These are phyloP conservation scores for Prunus armeniaca DNA, from an alignment of 306 rosid species.

Conservation along the genomic window DNA sequence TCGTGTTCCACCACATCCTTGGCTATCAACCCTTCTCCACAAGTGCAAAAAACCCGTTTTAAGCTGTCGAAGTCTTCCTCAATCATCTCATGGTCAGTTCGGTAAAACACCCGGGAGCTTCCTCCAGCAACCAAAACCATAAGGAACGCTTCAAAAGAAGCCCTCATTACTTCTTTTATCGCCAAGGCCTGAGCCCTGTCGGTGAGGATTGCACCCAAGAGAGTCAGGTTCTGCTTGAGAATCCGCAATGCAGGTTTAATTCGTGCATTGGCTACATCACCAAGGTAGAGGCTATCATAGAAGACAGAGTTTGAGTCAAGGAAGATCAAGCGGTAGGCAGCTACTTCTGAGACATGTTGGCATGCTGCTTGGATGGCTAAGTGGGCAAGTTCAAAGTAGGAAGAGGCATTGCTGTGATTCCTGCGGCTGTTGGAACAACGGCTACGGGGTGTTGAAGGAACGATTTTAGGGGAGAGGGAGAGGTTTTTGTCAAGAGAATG, in stretches of 20 bases:
- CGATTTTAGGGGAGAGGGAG: conserved; percentile 31
- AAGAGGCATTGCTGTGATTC: conserved; percentile 20
- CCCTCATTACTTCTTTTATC: conserved; percentile 78
- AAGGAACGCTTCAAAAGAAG: conserved; percentile 81
- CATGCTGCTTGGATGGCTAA: conserved; percentile 54
- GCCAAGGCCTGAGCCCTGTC: conserved; percentile 82
- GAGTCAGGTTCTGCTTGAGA: conserved; percentile 71
- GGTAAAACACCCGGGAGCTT: conserved; percentile 50
- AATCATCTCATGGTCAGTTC: conserved; percentile 57
- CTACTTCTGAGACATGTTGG: conserved; percentile 81
- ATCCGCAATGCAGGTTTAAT: conserved; percentile 69
- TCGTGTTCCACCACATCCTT: conserved; percentile 74
- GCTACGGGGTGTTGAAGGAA: conserved; percentile 37
- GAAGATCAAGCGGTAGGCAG: conserved; percentile 82
- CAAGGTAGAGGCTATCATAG: conserved; percentile 65
- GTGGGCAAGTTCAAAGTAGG: conserved; percentile 57
- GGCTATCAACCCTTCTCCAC: conserved; percentile 78
- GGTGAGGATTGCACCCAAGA: conserved; percentile 56
- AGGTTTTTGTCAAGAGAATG: conserved; percentile 60
- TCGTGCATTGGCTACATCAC: conserved; percentile 60
- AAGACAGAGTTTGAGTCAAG: conserved; percentile 73
- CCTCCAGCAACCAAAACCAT: conserved; percentile 96
- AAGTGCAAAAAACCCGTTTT: conserved; percentile 58
- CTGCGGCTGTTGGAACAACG: conserved; percentile 29
- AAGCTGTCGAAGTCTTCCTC: conserved; percentile 74